Evolutionary conservation across 345 rosid genomes (phyloP).

Genomic region (Hypericum androsaemum): DNA sequence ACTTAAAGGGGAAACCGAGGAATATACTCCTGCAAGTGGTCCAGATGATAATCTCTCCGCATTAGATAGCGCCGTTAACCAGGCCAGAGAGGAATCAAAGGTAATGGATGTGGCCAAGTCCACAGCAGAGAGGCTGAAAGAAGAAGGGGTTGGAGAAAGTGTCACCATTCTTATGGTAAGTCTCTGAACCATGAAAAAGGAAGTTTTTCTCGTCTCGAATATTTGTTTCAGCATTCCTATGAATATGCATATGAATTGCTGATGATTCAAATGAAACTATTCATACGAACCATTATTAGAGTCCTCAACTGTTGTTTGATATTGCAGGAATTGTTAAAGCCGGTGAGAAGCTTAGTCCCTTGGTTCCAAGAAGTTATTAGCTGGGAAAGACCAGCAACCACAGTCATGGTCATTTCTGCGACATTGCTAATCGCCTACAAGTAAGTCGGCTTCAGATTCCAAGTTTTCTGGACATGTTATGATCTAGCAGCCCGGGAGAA

Average conservation of each 20-base stretch:
- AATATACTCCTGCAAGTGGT: conserved; percentile 7
- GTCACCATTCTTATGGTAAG: conserved; percentile 56
- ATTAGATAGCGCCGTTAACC: conserved; percentile 47
- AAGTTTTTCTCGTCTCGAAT: too few relatives aligned
- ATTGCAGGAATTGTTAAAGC: conserved; percentile 65
- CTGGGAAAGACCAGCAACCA: conserved; percentile 54
- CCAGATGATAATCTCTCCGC: conserved; percentile 24
- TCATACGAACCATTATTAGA: too few relatives aligned
- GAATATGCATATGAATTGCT: too few relatives aligned
- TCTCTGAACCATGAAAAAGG: not conserved
- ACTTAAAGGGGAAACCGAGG: conserved; percentile 22
- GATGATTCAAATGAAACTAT: too few relatives aligned
- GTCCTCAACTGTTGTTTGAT: conserved; percentile 4
- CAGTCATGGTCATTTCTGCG: conserved; percentile 23
- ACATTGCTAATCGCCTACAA: conserved; percentile 33
- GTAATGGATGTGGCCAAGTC: conserved; percentile 54
- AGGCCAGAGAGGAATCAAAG: conserved; percentile 52
- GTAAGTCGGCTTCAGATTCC: conserved; percentile 30
- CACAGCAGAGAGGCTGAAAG: conserved; percentile 47
- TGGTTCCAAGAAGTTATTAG: conserved; percentile 39
- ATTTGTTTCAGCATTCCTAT: too few relatives aligned
- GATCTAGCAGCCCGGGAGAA: too few relatives aligned
- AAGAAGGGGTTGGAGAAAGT: conserved; percentile 67
- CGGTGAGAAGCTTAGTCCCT: conserved; percentile 28
- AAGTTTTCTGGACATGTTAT: not conserved